Percentiles rank a stretch among this genome's conserved stretches.
These are phyloP conservation scores for Groenewaldozyma sp. DNA, from an alignment of 1,139 yeast genomes.

Conservation along the genomic window DNA sequence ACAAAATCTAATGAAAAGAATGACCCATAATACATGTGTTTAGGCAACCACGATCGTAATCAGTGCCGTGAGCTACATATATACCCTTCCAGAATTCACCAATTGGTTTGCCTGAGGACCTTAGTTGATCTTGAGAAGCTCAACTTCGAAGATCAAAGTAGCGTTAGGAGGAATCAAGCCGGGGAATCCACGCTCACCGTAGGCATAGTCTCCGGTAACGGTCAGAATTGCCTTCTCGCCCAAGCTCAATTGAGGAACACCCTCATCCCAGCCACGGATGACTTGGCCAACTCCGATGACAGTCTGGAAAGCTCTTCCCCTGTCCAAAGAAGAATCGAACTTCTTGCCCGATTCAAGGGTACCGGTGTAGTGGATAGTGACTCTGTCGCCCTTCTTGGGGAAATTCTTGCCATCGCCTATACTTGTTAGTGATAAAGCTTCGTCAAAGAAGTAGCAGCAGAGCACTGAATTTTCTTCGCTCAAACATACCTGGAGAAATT, in stretches of 20 bases:
- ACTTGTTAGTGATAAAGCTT: not conserved
- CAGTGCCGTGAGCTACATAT: too few relatives aligned
- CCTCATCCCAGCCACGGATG: conserved; percentile 94
- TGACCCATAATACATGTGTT: too few relatives aligned
- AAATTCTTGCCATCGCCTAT: conserved; percentile 74
- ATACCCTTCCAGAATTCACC: too few relatives aligned
- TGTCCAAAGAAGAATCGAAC: conserved; percentile 89
- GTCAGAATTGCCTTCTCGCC: conserved; percentile 90
- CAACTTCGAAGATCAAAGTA: conserved; percentile 86
- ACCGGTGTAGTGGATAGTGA: conserved; percentile 86
- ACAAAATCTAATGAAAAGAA: too few relatives aligned
- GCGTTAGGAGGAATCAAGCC: conserved; percentile 95
- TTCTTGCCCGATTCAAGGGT: conserved; percentile 89
- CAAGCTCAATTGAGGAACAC: conserved; percentile 79
- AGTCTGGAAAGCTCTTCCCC: conserved; percentile 92
- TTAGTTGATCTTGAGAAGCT: conserved; percentile 66
- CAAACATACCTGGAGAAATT: conserved; percentile 29
- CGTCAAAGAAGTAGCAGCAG: not conserved
- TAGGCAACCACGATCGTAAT: too few relatives aligned
- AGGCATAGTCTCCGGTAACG: conserved; percentile 88
- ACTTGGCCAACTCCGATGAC: conserved; percentile 93
- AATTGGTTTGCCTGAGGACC: too few relatives aligned
- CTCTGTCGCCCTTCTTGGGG: conserved; percentile 80
- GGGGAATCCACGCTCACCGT: conserved; percentile 92
- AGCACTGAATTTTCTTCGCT: not conserved